A percentile compares a stretch with the other conserved stretches of the same genome.
phyloP scores from a whole-genome alignment of 2,329 filamentous ascomycete species.

The Biscogniauxia sp. region DNA sequence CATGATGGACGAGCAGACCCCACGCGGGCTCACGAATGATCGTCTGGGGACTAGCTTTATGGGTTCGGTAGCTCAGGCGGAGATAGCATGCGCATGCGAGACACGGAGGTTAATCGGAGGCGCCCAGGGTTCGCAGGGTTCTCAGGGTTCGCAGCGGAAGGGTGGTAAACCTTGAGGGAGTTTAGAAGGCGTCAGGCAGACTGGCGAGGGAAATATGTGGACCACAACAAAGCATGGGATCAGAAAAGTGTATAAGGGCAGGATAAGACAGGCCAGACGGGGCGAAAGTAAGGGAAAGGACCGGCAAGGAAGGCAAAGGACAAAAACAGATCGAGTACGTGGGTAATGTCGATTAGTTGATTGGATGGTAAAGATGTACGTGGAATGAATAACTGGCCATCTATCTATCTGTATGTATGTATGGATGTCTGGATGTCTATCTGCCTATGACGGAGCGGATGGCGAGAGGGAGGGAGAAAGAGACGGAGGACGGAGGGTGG shows the following conservation, averaged over 20 bases:
- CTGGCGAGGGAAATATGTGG: background rate
- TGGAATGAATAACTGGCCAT: background rate
- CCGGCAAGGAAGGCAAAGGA: background rate
- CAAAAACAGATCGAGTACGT: background rate
- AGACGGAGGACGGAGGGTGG: no score
- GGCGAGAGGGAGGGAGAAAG: no score
- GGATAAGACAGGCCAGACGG: background rate
- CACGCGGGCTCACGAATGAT: constrained; percentile 1
- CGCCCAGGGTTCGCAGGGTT: constrained; percentile 9
- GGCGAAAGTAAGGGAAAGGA: no score
- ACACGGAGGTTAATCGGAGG: constrained; percentile 10
- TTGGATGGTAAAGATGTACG: constrained; percentile 2
- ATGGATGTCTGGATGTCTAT: background rate
- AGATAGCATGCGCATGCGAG: constrained; percentile 15
- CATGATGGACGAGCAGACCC: constrained; percentile 19
- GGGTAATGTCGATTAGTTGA: background rate
- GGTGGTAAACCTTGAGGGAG: constrained; percentile 3
- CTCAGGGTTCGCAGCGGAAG: constrained; percentile 7
- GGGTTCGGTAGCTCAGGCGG: constrained; percentile 9
- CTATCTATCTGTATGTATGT: background rate
- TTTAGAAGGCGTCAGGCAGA: background rate
- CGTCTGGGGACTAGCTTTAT: constrained; percentile 8
- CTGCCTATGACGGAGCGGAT: no score
- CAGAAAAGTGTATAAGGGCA: background rate
- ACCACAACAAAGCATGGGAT: background rate